Percentiles rank a stretch among this genome's conserved stretches.
Conservation (phyloP, 1,284 basidiomycete genomes). For the Apiotrichum laibachii region DNA sequence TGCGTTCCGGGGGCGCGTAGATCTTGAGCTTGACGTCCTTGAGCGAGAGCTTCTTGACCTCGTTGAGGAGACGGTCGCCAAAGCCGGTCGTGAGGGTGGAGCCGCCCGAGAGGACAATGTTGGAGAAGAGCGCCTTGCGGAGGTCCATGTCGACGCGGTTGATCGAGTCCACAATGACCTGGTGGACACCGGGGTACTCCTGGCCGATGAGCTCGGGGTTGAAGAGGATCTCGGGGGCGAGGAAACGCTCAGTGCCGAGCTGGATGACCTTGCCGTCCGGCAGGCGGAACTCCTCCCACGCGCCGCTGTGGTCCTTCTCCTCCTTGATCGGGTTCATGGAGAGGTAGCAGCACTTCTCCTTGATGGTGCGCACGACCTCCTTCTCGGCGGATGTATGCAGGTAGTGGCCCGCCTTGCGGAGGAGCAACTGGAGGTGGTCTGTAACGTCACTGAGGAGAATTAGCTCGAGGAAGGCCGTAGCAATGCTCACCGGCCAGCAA, state of each 20-base stretch:
- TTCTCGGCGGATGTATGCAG: slow-evolving; percentile 95
- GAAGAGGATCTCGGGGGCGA: slow-evolving; percentile 96
- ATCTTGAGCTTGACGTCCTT: slow-evolving; percentile 99
- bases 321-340: slow-evolving; percentile 88
- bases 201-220: slow-evolving; percentile 95
- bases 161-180: slow-evolving; percentile 61
- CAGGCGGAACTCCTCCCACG: slow-evolving; percentile 83
- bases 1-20: slow-evolving; percentile 98
- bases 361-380: slow-evolving; percentile 95
- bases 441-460: slow-evolving; percentile 75
- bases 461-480: slow-evolving; percentile 1
- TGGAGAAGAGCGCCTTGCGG: slow-evolving; percentile 90
- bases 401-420: slow-evolving; percentile 92
- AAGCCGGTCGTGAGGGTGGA: slow-evolving; percentile 94
- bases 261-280: slow-evolving; percentile 94
- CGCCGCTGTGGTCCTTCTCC: slow-evolving; percentile 78
- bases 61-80: slow-evolving; percentile 90
- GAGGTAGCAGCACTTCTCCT: slow-evolving; percentile 97
- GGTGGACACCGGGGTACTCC: slow-evolving; percentile 95
- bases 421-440: slow-evolving; percentile 87
- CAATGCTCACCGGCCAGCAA: slow-evolving; percentile 79
- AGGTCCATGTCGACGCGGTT: slow-evolving; percentile 67
- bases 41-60: slow-evolving; percentile 93
- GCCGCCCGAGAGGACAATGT: slow-evolving; percentile 94
- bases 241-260: slow-evolving; percentile 91